Evolutionary conservation across 345 rosid species (phyloP).

Genomic region (Zanthoxylum bungeanum): DNA sequence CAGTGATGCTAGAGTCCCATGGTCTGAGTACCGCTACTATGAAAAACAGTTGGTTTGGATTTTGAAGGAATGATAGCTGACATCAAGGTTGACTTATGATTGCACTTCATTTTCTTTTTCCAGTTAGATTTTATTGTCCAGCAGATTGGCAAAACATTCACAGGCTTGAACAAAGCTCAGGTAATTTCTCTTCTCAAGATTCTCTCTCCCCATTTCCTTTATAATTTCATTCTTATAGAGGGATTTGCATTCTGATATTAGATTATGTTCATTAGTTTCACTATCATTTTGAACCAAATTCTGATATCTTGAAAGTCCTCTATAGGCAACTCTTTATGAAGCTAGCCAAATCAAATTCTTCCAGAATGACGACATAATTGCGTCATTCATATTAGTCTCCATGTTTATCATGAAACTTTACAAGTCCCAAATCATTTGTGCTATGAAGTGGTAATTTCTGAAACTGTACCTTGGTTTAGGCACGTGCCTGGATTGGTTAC

Average conservation of each 20-base stretch:
- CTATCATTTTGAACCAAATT: too few relatives aligned
- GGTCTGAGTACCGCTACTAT: conserved; percentile 95
- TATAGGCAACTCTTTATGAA: too few relatives aligned
- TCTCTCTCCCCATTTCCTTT: neutral
- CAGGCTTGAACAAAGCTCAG: conserved; percentile 90
- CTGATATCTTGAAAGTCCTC: too few relatives aligned
- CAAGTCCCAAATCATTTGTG: neutral
- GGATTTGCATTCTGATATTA: too few relatives aligned
- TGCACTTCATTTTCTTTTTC: neutral
- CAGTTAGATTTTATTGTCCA: conserved; percentile 3
- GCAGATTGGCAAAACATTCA: conserved; percentile 98
- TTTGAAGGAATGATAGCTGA: conserved; percentile 97
- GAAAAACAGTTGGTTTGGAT: conserved; percentile 98
- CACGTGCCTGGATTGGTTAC: neutral
- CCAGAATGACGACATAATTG: too few relatives aligned
- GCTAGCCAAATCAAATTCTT: too few relatives aligned
- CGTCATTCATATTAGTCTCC: too few relatives aligned
- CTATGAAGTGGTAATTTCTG: neutral
- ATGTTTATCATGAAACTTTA: neutral
- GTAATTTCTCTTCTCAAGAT: conserved; percentile 34
- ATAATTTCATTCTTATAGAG: too few relatives aligned
- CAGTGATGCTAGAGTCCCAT: conserved; percentile 91
- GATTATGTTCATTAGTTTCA: too few relatives aligned
- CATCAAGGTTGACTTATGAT: conserved; percentile 57
- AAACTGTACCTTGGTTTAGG: neutral